Conservation (phyloP, 805 yeast genomes). For the Metschnikowia koreensis region DNA sequence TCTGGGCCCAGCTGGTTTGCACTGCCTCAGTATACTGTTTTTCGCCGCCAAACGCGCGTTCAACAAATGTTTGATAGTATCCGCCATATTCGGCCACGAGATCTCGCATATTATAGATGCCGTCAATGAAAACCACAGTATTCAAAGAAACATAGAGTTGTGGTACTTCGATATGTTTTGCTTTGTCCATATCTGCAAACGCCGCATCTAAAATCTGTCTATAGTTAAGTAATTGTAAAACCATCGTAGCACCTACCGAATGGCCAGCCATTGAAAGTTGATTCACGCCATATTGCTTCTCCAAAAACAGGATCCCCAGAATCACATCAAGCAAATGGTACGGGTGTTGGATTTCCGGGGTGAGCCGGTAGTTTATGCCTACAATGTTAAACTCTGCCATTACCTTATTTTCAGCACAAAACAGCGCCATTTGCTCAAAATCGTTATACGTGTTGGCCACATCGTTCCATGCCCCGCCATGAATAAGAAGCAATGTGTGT, state of each 20-base stretch:
- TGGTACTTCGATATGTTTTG: background rate
- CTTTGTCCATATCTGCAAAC: background rate
- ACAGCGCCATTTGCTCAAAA: constrained; percentile 35
- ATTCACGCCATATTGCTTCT: constrained; percentile 18
- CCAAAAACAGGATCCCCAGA: constrained; percentile 37
- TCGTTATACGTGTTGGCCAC: constrained; percentile 59
- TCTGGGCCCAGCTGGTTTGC: constrained; percentile 22
- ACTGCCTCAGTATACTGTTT: constrained; percentile 24
- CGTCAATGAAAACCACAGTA: constrained; percentile 53
- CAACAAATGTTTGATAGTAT: constrained; percentile 52
- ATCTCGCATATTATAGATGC: constrained; percentile 57
- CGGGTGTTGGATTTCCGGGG: constrained; percentile 65
- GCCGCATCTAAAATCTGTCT: constrained; percentile 21
- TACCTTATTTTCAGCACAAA: background rate
- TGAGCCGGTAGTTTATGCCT: constrained; percentile 59
- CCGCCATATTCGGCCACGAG: constrained; percentile 60
- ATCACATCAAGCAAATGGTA: constrained; percentile 56
- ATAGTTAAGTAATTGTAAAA: constrained; percentile 49
- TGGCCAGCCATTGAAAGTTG: constrained; percentile 56
- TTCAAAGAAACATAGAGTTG: constrained; percentile 1
- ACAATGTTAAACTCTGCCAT: constrained; percentile 21
- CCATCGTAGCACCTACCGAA: constrained; percentile 75
- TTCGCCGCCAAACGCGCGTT: constrained; percentile 49
- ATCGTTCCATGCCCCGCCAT: constrained; percentile 92
- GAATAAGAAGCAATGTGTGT: constrained; percentile 54